Conservation (phyloP, 1,139 yeast species). For the Hansenula sp. region DNA sequence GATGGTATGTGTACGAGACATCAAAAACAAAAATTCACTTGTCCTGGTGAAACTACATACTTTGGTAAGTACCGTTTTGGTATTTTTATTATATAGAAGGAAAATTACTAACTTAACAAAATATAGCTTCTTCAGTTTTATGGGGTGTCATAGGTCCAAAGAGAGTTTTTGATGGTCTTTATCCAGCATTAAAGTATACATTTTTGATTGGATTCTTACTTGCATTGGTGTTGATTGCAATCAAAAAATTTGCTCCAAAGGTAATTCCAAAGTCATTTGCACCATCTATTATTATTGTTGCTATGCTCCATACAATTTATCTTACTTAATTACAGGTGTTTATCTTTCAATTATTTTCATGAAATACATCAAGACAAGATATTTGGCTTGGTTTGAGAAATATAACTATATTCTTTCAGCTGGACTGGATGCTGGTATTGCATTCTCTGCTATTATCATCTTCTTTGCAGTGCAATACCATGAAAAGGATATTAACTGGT, state of each 20-base stretch:
- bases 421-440: slow-evolving; percentile 57
- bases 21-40: slow-evolving; percentile 38
- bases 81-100: no score
- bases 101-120: no score
- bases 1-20: slow-evolving; percentile 43
- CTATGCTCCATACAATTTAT: slow-evolving; percentile 44
- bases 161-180: slow-evolving; percentile 45
- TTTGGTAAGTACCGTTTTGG: no score
- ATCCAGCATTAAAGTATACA: slow-evolving; percentile 45
- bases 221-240: slow-evolving; percentile 38
- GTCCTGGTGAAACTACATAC: slow-evolving; percentile 41
- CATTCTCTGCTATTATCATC: slow-evolving; percentile 49
- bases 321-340: slow-evolving; percentile 50
- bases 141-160: slow-evolving; percentile 71
- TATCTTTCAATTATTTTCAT: slow-evolving; percentile 47
- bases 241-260: slow-evolving; percentile 36
- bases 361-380: slow-evolving; percentile 45
- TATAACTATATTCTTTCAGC: slow-evolving; percentile 58
- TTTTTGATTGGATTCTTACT: slow-evolving; percentile 50
- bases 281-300: slow-evolving; percentile 45
- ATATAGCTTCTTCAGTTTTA: slow-evolving; percentile 52
- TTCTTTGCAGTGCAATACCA: slow-evolving; percentile 51
- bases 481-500: slow-evolving; percentile 41
- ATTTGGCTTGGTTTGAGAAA: slow-evolving; percentile 57
- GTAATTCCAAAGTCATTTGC: slow-evolving; percentile 33